Conservation (phyloP, 306 rosid species). For the Alnus rubra region DNA sequence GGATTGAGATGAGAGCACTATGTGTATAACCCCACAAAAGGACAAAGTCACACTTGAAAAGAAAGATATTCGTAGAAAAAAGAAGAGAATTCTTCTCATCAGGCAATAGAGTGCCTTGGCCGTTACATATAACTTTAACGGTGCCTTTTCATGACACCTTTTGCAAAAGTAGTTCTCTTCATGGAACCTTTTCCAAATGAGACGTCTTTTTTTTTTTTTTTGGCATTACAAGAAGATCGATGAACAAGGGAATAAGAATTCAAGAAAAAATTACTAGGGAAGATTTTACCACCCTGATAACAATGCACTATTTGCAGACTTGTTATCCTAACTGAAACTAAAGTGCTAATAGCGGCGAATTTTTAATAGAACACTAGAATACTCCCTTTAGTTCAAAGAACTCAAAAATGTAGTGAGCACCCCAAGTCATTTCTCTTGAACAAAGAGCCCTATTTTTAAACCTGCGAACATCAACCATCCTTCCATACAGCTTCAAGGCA, state of each 20-base stretch:
- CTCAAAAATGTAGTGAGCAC: not conserved
- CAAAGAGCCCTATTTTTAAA: not conserved
- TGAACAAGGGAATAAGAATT: not conserved
- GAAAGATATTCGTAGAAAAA: not conserved
- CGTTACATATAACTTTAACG: not conserved
- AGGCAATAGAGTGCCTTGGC: not conserved
- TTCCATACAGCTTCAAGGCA: not conserved
- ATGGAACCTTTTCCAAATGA: too few species aligned
- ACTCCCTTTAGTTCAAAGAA: not conserved
- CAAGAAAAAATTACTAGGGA: not conserved
- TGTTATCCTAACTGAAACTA: not conserved
- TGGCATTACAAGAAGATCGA: not conserved
- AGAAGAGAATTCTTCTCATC: not conserved
- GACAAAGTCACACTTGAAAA: not conserved
- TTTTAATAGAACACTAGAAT: too few species aligned
- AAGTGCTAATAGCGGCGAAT: not conserved
- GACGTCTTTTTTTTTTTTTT: too few species aligned
- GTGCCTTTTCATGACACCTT: too few species aligned
- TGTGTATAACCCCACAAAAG: not conserved
- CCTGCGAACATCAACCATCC: not conserved
- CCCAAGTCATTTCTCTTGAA: not conserved
- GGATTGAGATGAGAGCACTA: not conserved
- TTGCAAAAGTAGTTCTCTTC: too few species aligned
- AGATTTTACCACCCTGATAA: not conserved
- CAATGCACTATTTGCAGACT: not conserved